Base-by-base conservation (phyloP, 2,329 filamentous ascomycete species). In the Fusarium proliferatum region DNA sequence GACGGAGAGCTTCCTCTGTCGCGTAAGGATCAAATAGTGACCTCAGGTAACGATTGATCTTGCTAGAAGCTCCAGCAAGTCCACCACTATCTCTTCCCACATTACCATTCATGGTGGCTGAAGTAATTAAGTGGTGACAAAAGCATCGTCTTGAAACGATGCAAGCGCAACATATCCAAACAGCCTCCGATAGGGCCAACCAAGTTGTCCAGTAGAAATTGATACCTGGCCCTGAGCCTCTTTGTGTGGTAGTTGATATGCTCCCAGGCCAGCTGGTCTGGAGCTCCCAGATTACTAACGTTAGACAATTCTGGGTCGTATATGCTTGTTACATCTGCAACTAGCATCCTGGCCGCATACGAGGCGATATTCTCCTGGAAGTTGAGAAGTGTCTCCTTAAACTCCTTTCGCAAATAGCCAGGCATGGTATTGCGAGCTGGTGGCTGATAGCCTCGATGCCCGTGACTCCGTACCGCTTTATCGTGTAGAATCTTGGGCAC, bases 141-240 rank as follows among this genome's bases (percentile, higher is more conserved):
- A 1, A 43, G 23, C 71, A 67, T 67, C 3, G 70, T 60, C 67
- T 33, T 61, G 51, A 73, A 73, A 6, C 67, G 38, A 62, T 73
- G 70, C 6, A 71, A 45, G 5, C 70, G 42, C 6, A 73, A 33
- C 67, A 73, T 73, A 4, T 73, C 55, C 23, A 73, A 13, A 2
- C 41, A 57, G 3, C 70, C 70, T 2, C 70, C 71, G 1, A 52
- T 19, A 1, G 70, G 70, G 1, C 71, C 66, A 7, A 19, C 3
- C 9, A 71, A 16, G 28, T 28, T 71, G 6, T 71, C 70, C 6
- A 71, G 9, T 26, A 49, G 43, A 38, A 71, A 73, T 4, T 63
- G 55, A 17, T 39, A 67, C 26, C 58, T 30, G 2, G 19, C 52
- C 28, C 30, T 43, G 2, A 71, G 13, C 12, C 23, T 62, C 6